Evolutionary conservation across 1,139 yeast species (phyloP).

Genomic region (Petasospora fabianii): DNA sequence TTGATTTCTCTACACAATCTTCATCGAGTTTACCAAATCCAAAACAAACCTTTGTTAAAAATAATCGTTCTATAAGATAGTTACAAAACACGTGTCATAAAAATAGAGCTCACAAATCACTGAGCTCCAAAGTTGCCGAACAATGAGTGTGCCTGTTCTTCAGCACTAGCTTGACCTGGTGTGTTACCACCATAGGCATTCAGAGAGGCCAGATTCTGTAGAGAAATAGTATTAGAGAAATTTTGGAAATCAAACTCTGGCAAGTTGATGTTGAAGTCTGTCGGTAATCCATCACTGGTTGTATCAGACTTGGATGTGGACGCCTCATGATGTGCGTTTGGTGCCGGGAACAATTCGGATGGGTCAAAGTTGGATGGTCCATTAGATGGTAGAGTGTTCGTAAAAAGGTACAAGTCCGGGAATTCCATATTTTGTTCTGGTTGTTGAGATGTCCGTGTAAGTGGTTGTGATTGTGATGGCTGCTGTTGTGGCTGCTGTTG

Average conservation of each 20-base stretch:
- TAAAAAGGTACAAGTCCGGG: constrained; percentile 27
- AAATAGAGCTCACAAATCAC: too few species aligned
- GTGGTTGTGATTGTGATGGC: constrained; percentile 3
- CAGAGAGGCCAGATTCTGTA: constrained; percentile 24
- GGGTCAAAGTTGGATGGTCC: constrained; percentile 23
- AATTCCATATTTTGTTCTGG: constrained; percentile 17
- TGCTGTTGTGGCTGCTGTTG: constrained; percentile 2
- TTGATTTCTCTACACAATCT: too few species aligned
- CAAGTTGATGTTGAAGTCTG: constrained; percentile 22
- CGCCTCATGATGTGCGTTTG: constrained; percentile 1
- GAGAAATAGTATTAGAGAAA: constrained; percentile 20
- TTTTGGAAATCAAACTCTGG: constrained; percentile 27
- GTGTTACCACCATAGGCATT: constrained; percentile 12
- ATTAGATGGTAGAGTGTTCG: constrained; percentile 23
- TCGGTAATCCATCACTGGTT: constrained; percentile 16
- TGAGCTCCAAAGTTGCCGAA: neutral
- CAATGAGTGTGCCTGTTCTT: neutral
- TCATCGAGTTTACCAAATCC: too few species aligned
- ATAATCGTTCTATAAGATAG: too few species aligned
- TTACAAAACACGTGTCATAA: too few species aligned
- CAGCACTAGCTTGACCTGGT: constrained; percentile 2
- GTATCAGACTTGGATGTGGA: constrained; percentile 15
- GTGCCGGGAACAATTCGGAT: constrained; percentile 24
- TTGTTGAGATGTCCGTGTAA: too few species aligned
- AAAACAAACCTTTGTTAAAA: too few species aligned